Evolutionary conservation across 257 asterid genomes (phyloP).

Genomic region (Nemophila menziesii): DNA sequence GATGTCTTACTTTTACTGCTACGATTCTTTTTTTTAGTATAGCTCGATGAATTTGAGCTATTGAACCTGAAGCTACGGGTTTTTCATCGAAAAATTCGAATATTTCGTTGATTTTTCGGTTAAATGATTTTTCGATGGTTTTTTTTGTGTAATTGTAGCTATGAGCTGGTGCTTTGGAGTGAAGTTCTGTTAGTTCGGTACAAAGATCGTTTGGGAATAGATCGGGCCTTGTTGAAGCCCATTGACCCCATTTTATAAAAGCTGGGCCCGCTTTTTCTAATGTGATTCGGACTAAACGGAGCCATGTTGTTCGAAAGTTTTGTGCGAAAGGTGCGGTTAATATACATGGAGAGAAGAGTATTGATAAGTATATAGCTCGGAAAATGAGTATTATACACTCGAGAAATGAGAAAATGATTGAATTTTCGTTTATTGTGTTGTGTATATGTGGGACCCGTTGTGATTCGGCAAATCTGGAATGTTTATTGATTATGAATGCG

Average conservation of each 20-base stretch:
- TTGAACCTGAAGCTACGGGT: slow-evolving; percentile 84
- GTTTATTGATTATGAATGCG: slow-evolving; percentile 53
- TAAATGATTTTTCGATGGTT: slow-evolving; percentile 66
- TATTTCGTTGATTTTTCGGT: slow-evolving; percentile 55
- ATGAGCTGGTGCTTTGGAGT: slow-evolving; percentile 70
- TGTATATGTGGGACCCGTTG: slow-evolving; percentile 42
- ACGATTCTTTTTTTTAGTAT: slow-evolving; percentile 55
- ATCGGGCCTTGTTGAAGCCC: slow-evolving; percentile 97
- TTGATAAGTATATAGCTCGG: slow-evolving; percentile 50
- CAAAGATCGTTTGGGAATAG: slow-evolving; percentile 69
- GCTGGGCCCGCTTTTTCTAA: slow-evolving; percentile 91
- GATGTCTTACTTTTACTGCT: slow-evolving; percentile 89
- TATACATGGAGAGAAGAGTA: slow-evolving; percentile 64
- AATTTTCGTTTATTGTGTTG: too few species aligned
- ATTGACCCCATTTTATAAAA: slow-evolving; percentile 92
- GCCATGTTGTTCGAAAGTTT: slow-evolving; percentile 65
- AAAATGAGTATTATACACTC: slow-evolving; percentile 57
- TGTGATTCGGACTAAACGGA: slow-evolving; percentile 47
- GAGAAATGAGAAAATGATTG: slow-evolving; percentile 38
- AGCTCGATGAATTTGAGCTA: slow-evolving; percentile 84
- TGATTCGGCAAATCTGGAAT: slow-evolving; percentile 38
- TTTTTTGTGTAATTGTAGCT: slow-evolving; percentile 61
- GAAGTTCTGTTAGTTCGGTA: slow-evolving; percentile 67
- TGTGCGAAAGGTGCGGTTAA: slow-evolving; percentile 73
- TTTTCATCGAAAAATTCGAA: slow-evolving; percentile 68